Evolutionary conservation across 73 alveolate genomes (phyloP), one percentile per base, ranked within the genome.

Genomic region (Paraurostyla sp.): DNA sequence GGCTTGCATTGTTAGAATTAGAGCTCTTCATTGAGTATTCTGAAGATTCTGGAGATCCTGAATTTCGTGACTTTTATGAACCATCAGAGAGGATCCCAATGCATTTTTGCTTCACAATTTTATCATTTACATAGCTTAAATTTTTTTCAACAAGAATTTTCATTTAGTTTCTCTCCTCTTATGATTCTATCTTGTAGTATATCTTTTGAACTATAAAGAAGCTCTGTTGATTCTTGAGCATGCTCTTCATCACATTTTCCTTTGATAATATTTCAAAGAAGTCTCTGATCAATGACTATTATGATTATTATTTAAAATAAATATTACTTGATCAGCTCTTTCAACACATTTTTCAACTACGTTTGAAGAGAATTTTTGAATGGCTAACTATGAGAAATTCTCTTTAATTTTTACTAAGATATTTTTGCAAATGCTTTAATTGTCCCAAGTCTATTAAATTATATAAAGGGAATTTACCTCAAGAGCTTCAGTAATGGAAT

Each of bases 401-500:
- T 87, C 88, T 2, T 78, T 41, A 68, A 57, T 76, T 40, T 82
- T 91, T 57, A 78, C 88, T 52, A 81, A 9, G 30, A 90, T 92
- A 45, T 0, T 41, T 20, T 49, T 76, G 62, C 85, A 93, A 33
- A 40, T 54, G 40, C 71, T 92, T 58, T 87, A 83, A 40, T 88
- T 89, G 13, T 87, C 95, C 98, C 98, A 94, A 35, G 86, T 83
- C 82, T 88, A 68, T n/a, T 51, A 36, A 25, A 57, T 40, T n/a
- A 20, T 3, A 42, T 7, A 42, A 25, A 11, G 38, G 46, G 41
- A 20, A 22, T 48, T 33, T 84, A 59, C 92, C 83, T 92, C 97
- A 78, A 96, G 88, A 18, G 97, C 96, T 48, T 92, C 92, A 81
- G 97, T 98, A 38, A 97, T 85, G 22, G 97, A 96, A 83, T 95